Evolutionary conservation across 2,329 filamentous ascomycete genomes (phyloP).

Genomic region (Huntiella abstrusa): DNA sequence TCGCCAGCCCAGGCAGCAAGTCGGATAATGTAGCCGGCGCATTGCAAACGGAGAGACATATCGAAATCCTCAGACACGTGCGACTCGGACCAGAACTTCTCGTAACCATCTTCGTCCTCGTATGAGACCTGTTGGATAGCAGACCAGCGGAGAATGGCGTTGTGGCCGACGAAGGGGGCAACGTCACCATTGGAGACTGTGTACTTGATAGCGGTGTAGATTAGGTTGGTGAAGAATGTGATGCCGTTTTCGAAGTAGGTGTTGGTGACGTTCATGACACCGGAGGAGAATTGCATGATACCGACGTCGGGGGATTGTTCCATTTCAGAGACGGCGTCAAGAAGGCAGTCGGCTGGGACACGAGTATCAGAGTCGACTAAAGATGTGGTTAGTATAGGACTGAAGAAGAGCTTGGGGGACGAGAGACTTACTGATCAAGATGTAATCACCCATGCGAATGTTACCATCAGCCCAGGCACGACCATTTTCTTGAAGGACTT

Average conservation of each 20-base stretch:
- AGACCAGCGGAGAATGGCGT: slow-evolving; percentile 56
- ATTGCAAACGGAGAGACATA: slow-evolving; percentile 61
- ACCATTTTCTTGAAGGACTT: slow-evolving; percentile 47
- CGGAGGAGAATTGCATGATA: slow-evolving; percentile 60
- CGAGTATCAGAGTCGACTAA: slow-evolving; percentile 56
- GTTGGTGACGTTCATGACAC: slow-evolving; percentile 61
- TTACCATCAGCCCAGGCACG: slow-evolving; percentile 70
- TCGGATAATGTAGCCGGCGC: slow-evolving; percentile 52
- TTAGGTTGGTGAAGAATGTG: slow-evolving; percentile 53
- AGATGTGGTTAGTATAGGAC: neutral
- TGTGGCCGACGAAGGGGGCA: slow-evolving; percentile 66
- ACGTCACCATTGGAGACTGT: slow-evolving; percentile 62
- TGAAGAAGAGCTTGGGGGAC: neutral
- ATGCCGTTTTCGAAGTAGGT: slow-evolving; percentile 56
- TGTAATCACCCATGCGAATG: slow-evolving; percentile 70
- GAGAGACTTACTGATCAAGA: slow-evolving; percentile 25
- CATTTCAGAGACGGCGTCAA: slow-evolving; percentile 69
- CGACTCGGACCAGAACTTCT: slow-evolving; percentile 67
- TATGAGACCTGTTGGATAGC: slow-evolving; percentile 59
- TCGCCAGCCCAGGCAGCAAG: slow-evolving; percentile 54
- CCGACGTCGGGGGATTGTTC: slow-evolving; percentile 61
- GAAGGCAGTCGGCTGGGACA: slow-evolving; percentile 56
- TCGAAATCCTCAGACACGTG: slow-evolving; percentile 71
- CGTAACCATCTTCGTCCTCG: slow-evolving; percentile 48
- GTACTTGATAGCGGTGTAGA: slow-evolving; percentile 60